Evolutionary conservation across 1,284 basidiomycete species (phyloP).

Genomic region (Ganoderma lingzhi): DNA sequence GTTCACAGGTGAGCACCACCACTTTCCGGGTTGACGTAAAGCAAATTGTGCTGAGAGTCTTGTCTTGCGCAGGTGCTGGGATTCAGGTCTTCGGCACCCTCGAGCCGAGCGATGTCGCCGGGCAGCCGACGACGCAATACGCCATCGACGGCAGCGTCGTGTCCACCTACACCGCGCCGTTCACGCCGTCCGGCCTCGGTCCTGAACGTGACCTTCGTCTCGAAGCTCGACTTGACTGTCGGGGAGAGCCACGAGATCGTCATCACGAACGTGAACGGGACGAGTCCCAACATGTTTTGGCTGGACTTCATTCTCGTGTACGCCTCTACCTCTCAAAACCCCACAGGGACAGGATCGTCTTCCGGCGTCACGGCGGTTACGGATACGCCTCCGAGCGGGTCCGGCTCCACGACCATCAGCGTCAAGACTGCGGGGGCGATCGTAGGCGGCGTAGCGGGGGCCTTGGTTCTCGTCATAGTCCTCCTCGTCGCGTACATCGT

Average conservation of each 20-base stretch:
- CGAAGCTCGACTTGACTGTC: constrained; percentile 17
- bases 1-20: constrained; percentile 24
- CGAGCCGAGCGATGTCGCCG: constrained; percentile 14
- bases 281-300: constrained; percentile 31
- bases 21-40: not conserved
- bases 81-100: constrained; percentile 24
- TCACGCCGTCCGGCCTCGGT: constrained; percentile 16
- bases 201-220: constrained; percentile 30
- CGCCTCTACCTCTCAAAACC: not conserved
- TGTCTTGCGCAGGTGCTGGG: constrained; percentile 20
- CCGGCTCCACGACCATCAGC: not conserved
- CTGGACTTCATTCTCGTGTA: constrained; percentile 32
- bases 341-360: not conserved
- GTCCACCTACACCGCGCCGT: constrained; percentile 23
- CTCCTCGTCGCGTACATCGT: constrained; percentile 1
- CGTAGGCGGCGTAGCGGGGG: not conserved
- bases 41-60: not conserved
- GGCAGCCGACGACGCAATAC: constrained; percentile 26
- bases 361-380: not conserved
- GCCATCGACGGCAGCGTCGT: constrained; percentile 20
- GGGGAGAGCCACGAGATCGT: constrained; percentile 20
- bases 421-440: not conserved
- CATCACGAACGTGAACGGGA: constrained; percentile 36
- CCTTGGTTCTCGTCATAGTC: not conserved
- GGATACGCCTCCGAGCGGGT: not conserved